A percentile compares a stretch with the other conserved stretches of the same genome.
phyloP scores from a whole-genome alignment of 2,329 filamentous ascomycete species.

The Leptosphaerulina australis region DNA sequence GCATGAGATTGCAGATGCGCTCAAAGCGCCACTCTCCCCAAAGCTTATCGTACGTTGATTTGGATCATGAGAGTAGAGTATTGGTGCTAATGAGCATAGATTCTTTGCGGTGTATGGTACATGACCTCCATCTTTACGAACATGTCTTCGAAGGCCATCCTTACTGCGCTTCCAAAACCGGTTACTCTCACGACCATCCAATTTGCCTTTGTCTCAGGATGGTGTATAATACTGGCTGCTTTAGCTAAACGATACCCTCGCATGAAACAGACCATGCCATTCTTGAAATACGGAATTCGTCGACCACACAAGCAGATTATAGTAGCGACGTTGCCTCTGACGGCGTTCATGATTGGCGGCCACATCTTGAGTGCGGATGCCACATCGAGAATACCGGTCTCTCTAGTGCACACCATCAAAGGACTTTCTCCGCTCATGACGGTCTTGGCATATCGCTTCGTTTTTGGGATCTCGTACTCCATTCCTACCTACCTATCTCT shows the following conservation, averaged over 20 bases:
- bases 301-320: constrained; percentile 81
- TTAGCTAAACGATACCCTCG: constrained; percentile 74
- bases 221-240: constrained; percentile 81
- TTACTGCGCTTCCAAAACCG: constrained; percentile 88
- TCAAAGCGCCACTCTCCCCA: constrained; percentile 87
- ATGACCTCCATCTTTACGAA: constrained; percentile 94
- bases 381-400: constrained; percentile 93
- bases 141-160: constrained; percentile 95
- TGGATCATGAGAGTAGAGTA: constrained; percentile 29
- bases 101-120: constrained; percentile 91
- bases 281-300: constrained; percentile 82
- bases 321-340: constrained; percentile 84
- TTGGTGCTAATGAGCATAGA: constrained; percentile 57
- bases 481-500: constrained; percentile 75
- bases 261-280: constrained; percentile 73
- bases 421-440: constrained; percentile 95
- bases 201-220: constrained; percentile 89
- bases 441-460: constrained; percentile 85
- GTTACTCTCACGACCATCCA: constrained; percentile 91
- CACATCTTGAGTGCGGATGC: constrained; percentile 94
- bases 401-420: constrained; percentile 97
- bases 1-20: constrained; percentile 87
- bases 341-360: constrained; percentile 89
- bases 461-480: constrained; percentile 89
- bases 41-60: constrained; percentile 74